These are phyloP conservation scores for Trypanosoma scelopori DNA, from an alignment of 208 protist genomes.

Conservation along the genomic window DNA sequence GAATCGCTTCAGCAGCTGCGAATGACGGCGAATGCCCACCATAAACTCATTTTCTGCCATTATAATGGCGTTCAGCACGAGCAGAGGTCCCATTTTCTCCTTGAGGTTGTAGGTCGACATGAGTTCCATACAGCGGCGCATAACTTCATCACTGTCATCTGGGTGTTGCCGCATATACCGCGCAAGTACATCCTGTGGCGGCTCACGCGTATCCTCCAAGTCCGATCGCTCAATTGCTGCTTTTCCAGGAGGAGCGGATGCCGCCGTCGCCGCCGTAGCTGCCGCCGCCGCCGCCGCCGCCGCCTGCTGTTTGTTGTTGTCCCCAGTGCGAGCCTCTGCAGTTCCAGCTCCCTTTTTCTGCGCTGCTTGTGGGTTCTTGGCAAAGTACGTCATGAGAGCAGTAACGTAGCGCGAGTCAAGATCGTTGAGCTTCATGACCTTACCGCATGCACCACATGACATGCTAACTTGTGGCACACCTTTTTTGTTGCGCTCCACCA, in stretches of 20 bases:
- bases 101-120: slow-evolving; percentile 72
- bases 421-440: slow-evolving; percentile 36
- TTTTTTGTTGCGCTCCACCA: slow-evolving; percentile 60
- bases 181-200: slow-evolving; percentile 33
- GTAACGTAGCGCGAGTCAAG: slow-evolving; percentile 51
- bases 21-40: slow-evolving; percentile 48
- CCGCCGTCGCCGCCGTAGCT: slow-evolving; percentile 13
- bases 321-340: slow-evolving; percentile 25
- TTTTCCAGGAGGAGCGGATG: slow-evolving; percentile 16
- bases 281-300: slow-evolving; percentile 25
- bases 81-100: slow-evolving; percentile 49
- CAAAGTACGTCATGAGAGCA: slow-evolving; percentile 68
- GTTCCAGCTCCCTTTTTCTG: slow-evolving; percentile 31
- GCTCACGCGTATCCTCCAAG: slow-evolving; percentile 29
- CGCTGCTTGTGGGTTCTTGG: slow-evolving; percentile 60
- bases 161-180: slow-evolving; percentile 41
- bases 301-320: slow-evolving; percentile 28
- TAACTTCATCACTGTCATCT: slow-evolving; percentile 23
- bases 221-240: slow-evolving; percentile 30
- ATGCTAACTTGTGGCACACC: slow-evolving; percentile 38
- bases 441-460: slow-evolving; percentile 78
- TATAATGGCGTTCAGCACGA: slow-evolving; percentile 54
- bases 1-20: slow-evolving; percentile 62
- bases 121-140: slow-evolving; percentile 55
- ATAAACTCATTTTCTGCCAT: slow-evolving; percentile 45